Evolutionary conservation across 2,329 filamentous ascomycete genomes (phyloP).

Genomic region (Pseudocercospora ulei): DNA sequence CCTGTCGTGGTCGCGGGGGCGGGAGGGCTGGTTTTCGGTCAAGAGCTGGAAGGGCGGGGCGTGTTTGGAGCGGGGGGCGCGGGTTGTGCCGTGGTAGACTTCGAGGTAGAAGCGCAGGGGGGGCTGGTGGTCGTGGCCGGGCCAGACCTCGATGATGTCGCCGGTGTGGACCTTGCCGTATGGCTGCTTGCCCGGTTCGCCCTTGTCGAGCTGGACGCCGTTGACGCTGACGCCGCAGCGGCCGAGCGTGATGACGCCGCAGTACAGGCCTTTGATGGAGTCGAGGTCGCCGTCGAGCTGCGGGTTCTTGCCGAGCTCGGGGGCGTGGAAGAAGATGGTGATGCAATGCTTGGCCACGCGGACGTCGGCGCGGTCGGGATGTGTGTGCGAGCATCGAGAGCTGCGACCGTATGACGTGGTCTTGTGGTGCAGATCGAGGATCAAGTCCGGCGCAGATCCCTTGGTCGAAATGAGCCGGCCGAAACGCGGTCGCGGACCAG

Average conservation of each 20-base stretch:
- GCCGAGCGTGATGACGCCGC: constrained; percentile 71
- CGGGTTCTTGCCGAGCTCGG: constrained; percentile 52
- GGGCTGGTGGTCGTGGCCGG: constrained; percentile 26
- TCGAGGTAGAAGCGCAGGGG: constrained; percentile 10
- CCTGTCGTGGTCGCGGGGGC: constrained; percentile 5
- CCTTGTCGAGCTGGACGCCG: constrained; percentile 53
- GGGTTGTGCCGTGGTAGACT: constrained; percentile 10
- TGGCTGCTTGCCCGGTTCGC: constrained; percentile 44
- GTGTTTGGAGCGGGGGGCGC: constrained; percentile 1
- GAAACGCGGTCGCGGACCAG: constrained; percentile 34
- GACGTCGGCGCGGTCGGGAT: constrained; percentile 53
- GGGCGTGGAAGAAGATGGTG: constrained; percentile 64
- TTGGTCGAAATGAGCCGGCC: constrained; percentile 57
- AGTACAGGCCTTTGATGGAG: constrained; percentile 48
- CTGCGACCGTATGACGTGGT: constrained; percentile 70
- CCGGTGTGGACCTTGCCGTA: constrained; percentile 64
- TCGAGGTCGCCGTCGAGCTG: constrained; percentile 47
- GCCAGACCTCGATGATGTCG: constrained; percentile 66
- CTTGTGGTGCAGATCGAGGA: constrained; percentile 56
- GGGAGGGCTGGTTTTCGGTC: constrained; percentile 8
- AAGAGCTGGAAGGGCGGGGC: constrained; percentile 10
- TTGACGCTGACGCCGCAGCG: constrained; percentile 70
- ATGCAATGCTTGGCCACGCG: constrained; percentile 75
- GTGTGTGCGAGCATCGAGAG: constrained; percentile 56
- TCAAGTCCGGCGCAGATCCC: constrained; percentile 56